phyloP scores from a whole-genome alignment of 2,329 filamentous ascomycete species.

The Claviceps monticola region DNA sequence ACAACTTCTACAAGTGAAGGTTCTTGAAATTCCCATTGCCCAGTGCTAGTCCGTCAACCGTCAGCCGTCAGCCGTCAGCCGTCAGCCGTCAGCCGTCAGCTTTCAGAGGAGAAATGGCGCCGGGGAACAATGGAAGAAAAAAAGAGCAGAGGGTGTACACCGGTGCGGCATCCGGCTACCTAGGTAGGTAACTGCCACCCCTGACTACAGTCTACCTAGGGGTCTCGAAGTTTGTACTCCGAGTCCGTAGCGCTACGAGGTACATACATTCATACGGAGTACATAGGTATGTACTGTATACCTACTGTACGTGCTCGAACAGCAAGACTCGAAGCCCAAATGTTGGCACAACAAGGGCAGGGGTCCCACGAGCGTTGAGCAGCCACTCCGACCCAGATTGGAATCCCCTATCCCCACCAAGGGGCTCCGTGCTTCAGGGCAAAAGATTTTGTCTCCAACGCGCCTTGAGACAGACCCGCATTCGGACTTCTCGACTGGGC shows the following conservation, averaged over 20 bases:
- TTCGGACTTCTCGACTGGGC: neutral
- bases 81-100: neutral
- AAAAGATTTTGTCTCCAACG: neutral
- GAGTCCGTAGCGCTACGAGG: too few species aligned
- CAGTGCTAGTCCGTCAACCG: neutral
- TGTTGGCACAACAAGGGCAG: neutral
- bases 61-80: neutral
- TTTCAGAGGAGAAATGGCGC: conserved; percentile 1
- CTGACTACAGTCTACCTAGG: neutral
- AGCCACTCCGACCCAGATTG: conserved; percentile 4
- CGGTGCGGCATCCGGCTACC: neutral
- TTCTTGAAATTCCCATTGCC: neutral
- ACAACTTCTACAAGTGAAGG: neutral
- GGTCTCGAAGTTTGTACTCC: neutral
- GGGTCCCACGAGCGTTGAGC: neutral
- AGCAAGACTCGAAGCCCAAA: too few species aligned
- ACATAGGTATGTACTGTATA: too few species aligned
- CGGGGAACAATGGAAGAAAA: neutral
- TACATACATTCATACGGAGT: too few species aligned
- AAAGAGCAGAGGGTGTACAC: neutral
- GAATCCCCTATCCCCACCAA: conserved; percentile 3
- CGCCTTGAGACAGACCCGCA: neutral
- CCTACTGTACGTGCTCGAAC: too few species aligned
- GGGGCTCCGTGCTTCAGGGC: neutral
- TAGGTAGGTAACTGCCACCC: neutral